Evolutionary conservation across 2,329 filamentous ascomycete species (phyloP), one percentile per base, ranked within the genome.

Genomic region (Nectriaceae sp.): DNA sequence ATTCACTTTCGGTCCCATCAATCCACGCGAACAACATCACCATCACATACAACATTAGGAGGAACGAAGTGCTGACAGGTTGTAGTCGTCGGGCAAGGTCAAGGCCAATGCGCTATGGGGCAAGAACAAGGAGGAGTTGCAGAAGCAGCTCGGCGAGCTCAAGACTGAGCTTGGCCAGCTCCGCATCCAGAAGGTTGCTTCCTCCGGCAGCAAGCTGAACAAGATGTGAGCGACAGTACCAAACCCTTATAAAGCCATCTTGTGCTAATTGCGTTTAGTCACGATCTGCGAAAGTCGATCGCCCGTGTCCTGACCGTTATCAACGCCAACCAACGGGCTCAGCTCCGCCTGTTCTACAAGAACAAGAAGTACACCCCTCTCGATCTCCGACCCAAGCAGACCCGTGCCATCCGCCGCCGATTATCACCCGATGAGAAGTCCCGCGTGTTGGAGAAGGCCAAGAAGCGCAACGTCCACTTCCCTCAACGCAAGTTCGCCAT

Each of bases 281-380:
- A 96, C 83, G 95, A 99, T 77, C 84, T 99, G 75, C 92, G 94
- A 84, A 99, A 99, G 86, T 96, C 92, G 63, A 97, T 99, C 78
- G 95, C 94, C 72, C 92, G 93, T 73, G 90, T 97, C 78, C 87
- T 99, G 70, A 99, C 94, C 77, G 85, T 99, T 82, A 96, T 99
- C 87, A 99, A 97, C 85, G 88, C 91, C 79, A 97, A 96, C 86
- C 94, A 99, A 84, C 89, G 95, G 76, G 83, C 90, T 65, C 92
- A 97, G 82, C 90, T 99, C 70, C 91, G 92, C 69, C 84, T 97
- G 65, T 97, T 97, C 89, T 99, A 99, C 87, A 95, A 96, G 85
- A 89, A 88, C 87, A 97, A 97, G 90, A 97, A 97, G 85, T 97
- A 97, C 85, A 80, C 91, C 61, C 94, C 94, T 62, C 90, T 99